phyloP scores from a whole-genome alignment of 441 rosid genomes.

The Flueggea neowawraea region DNA sequence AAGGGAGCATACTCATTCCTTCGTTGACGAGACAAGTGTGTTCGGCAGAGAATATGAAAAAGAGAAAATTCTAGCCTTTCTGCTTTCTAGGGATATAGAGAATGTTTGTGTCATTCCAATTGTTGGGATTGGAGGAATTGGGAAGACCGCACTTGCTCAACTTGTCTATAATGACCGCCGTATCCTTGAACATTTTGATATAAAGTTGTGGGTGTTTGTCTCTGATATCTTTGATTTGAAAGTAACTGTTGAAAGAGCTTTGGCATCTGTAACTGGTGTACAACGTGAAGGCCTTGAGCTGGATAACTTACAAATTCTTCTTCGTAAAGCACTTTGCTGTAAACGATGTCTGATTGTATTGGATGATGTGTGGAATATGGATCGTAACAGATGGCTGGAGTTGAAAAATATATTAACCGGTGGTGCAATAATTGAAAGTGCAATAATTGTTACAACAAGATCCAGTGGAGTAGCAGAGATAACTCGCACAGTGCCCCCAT shows the following conservation, averaged over 20 bases:
- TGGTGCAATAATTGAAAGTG: slow-evolving; percentile 11
- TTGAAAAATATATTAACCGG: slow-evolving; percentile 1
- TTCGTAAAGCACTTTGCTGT: background rate
- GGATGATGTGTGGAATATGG: slow-evolving; percentile 23
- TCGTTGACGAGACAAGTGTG: slow-evolving; percentile 4
- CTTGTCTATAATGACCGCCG: background rate
- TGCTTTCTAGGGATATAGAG: background rate
- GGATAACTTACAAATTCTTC: background rate
- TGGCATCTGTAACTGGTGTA: background rate
- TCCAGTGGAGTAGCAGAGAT: slow-evolving; percentile 1
- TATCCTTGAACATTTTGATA: background rate
- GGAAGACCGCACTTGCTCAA: slow-evolving; percentile 7
- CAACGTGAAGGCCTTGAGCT: background rate
- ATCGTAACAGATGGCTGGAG: slow-evolving; percentile 3
- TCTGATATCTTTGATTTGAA: background rate
- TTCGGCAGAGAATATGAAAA: slow-evolving; percentile 1
- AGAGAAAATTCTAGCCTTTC: background rate
- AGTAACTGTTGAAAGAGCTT: background rate
- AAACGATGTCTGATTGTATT: slow-evolving; percentile 16
- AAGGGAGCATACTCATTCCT: slow-evolving; percentile 10
- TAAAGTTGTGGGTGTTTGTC: background rate
- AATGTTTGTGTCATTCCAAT: background rate
- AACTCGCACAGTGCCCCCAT: slow-evolving; percentile 2
- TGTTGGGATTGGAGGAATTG: slow-evolving; percentile 3
- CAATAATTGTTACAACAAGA: slow-evolving; percentile 25